Base-by-base conservation (phyloP, 176 grass and related monocot genomes). In the Echinochloa phyllopogon region DNA sequence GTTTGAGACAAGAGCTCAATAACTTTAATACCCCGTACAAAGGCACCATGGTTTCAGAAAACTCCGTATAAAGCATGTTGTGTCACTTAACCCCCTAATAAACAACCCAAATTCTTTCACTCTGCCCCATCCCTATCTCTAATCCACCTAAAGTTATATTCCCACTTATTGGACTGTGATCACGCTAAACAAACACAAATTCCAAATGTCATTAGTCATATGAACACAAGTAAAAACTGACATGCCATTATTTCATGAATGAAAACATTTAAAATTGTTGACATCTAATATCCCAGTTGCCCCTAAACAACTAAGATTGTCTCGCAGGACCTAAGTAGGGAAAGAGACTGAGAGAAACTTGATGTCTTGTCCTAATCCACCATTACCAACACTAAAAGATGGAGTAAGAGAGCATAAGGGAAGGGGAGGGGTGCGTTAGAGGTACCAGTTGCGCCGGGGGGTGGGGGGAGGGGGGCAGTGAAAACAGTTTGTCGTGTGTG, bases 1-100 rank as follows among this genome's bases (percentile, higher is more conserved):
- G 51, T 57, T n/a, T 57, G 73, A 64, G 76, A 78, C 33, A 64
- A 27, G 21, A 77, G 55, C 13, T 76, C 27, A 57, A 39, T 40
- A 72, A 72, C 41, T 43, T 37, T 56, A 56, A 56, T 56, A 18
- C 6, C 21, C 18, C 7, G 8, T 56, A 56, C 18, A 56, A 21
- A 56, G 52, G 52, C 8, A 1, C 18, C 18, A 20, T 56, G 8
- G 18, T 20, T 21, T 56, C 52, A 8, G 52, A 56, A 56, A 56
- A 56, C 18, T 18, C 2, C 5, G 21, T 21, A 55, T 21, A 8
- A 56, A 56, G 52, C 52, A 56, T 56, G 17, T 2, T 21, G 6
- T 56, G 52, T 56, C 52, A 21, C 52, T 56, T 56, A 5, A 55
- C 20, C 51, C 51, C 5, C 51, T 20, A 20, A 55, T 18, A 20